Conservation (phyloP, 1,284 basidiomycete species). For the Trametes polyzona region DNA sequence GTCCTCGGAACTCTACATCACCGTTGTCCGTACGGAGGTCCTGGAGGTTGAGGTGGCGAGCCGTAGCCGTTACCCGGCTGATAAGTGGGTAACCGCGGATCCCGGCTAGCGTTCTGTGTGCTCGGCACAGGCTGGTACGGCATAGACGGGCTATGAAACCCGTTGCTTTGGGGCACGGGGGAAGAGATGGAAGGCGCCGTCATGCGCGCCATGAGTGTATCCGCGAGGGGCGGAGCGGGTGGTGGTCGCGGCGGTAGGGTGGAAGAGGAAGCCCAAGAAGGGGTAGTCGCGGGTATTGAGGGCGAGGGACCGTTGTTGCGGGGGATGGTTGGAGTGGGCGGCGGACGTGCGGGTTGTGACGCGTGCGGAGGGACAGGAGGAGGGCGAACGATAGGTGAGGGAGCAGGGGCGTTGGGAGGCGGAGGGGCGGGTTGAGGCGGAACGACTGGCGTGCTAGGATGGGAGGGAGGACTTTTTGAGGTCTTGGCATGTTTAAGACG, state of each 20-base stretch:
- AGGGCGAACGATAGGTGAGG: neutral
- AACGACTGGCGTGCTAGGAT: neutral
- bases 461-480: neutral
- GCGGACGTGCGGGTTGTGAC: neutral
- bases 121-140: conserved; percentile 1
- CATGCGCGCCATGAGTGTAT: conserved; percentile 17
- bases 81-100: neutral
- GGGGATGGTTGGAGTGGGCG: conserved; percentile 5
- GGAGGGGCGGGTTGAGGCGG: neutral
- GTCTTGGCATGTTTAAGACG: neutral
- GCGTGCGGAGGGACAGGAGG: neutral
- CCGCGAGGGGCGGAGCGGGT: neutral
- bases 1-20: too few relatives aligned
- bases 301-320: neutral
- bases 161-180: neutral
- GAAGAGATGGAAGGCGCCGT: neutral
- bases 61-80: neutral
- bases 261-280: neutral
- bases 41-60: neutral
- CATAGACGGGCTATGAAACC: neutral
- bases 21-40: neutral
- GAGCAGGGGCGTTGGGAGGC: neutral
- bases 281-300: neutral
- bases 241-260: neutral
- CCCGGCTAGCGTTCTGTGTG: neutral